A percentile compares a stretch with the other conserved stretches of the same genome.
Evolutionary conservation across 106 monocot genomes (phyloP).

Genomic region (Dendrobium officinale): DNA sequence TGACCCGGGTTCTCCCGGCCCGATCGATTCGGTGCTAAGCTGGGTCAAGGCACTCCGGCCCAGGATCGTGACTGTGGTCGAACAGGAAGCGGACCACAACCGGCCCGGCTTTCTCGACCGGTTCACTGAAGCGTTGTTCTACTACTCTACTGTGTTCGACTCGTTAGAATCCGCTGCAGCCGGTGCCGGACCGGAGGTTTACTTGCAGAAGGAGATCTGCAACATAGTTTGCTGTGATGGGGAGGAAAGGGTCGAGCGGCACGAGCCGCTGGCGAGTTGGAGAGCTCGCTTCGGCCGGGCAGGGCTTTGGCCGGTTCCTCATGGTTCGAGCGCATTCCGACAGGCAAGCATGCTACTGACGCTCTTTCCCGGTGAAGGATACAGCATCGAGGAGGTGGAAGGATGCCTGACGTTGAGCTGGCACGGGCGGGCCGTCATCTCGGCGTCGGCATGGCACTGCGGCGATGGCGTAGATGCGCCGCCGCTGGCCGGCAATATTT

Average conservation of each 20-base stretch:
- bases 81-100: slow-evolving; percentile 79
- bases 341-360: slow-evolving; percentile 70
- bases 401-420: slow-evolving; percentile 61
- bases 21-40: slow-evolving; percentile 35
- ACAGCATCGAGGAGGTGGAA: slow-evolving; percentile 51
- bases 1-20: slow-evolving; percentile 14
- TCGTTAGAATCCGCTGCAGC: slow-evolving; percentile 34
- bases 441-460: slow-evolving; percentile 62
- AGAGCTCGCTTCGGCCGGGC: slow-evolving; percentile 23
- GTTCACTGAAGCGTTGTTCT: slow-evolving; percentile 72
- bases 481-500: background rate
- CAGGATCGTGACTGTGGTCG: slow-evolving; percentile 56
- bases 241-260: slow-evolving; percentile 44
- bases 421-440: slow-evolving; percentile 57
- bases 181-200: slow-evolving; percentile 34
- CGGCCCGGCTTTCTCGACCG: slow-evolving; percentile 43
- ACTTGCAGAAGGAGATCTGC: slow-evolving; percentile 51
- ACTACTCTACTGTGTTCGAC: slow-evolving; percentile 78
- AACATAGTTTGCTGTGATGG: slow-evolving; percentile 71
- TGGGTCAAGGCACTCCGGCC: slow-evolving; percentile 39
- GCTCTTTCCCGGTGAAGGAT: slow-evolving; percentile 67
- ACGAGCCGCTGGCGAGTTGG: slow-evolving; percentile 64
- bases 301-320: slow-evolving; percentile 30
- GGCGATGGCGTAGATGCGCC: slow-evolving; percentile 3
- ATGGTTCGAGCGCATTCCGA: slow-evolving; percentile 59